Evolutionary conservation across 306 rosid species (phyloP).

Genomic region (Citrullus colocynthis): DNA sequence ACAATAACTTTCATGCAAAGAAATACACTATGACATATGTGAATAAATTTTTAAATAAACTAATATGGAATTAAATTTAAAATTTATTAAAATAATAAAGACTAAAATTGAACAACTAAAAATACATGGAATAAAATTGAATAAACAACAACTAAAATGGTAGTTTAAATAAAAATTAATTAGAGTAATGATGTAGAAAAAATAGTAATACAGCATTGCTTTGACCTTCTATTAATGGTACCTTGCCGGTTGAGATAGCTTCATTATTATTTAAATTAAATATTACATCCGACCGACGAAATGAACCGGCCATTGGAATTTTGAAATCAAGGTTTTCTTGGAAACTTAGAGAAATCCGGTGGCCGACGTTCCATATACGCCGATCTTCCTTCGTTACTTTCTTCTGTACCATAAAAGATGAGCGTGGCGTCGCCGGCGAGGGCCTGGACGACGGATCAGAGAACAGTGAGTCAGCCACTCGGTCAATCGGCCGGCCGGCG

Average conservation of each 20-base stretch:
- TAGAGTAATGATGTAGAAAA: no score
- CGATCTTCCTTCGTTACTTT: conserved; percentile 60
- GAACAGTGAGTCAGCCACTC: not conserved
- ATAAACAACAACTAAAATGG: no score
- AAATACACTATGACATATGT: no score
- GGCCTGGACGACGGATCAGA: conserved; percentile 24
- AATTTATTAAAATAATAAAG: no score
- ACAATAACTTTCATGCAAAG: no score
- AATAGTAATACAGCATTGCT: no score
- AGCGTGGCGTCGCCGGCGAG: conserved; percentile 75
- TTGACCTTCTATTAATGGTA: no score
- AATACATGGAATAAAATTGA: no score
- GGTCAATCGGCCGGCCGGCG: not conserved
- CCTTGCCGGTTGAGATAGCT: not conserved
- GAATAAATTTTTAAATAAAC: no score
- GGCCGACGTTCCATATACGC: conserved; percentile 55
- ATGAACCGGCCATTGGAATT: not conserved
- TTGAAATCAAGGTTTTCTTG: conserved; percentile 36
- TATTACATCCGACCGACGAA: not conserved
- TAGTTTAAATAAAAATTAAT: no score
- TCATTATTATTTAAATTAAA: not conserved
- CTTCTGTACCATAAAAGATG: conserved; percentile 63
- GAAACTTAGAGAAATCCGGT: conserved; percentile 66
- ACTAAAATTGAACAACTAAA: no score
- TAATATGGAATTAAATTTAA: no score